phyloP scores from a whole-genome alignment of 2,329 filamentous ascomycete species.

The Pseudogymnoascus sp. region DNA sequence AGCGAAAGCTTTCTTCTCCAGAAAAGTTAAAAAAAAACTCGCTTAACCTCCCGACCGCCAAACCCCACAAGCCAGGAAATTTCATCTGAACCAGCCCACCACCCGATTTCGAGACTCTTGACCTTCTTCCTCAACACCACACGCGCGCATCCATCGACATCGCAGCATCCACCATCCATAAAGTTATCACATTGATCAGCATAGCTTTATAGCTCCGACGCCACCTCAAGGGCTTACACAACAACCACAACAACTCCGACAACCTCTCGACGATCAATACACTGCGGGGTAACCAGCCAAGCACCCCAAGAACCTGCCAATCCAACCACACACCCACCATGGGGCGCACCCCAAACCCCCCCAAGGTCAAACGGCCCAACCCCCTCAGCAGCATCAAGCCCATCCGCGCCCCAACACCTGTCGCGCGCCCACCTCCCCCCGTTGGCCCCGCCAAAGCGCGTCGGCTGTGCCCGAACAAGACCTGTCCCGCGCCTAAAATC shows the following conservation, averaged over 20 bases:
- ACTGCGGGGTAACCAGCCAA: neutral
- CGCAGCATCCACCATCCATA: neutral
- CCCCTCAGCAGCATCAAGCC: slow-evolving; percentile 16
- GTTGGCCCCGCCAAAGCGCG: slow-evolving; percentile 10
- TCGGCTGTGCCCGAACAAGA: slow-evolving; percentile 45
- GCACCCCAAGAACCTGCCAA: neutral
- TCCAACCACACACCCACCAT: neutral
- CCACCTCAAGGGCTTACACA: neutral
- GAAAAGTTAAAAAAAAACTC: neutral
- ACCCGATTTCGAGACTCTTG: neutral
- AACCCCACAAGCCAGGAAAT: slow-evolving; percentile 5
- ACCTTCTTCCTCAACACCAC: neutral
- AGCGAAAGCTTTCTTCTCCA: neutral
- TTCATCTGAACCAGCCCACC: slow-evolving; percentile 7
- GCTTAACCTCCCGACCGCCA: slow-evolving; percentile 3
- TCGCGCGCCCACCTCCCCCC: slow-evolving; percentile 16
- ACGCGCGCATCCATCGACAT: neutral
- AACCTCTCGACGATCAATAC: neutral
- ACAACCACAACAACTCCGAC: neutral
- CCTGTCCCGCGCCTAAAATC: slow-evolving; percentile 52
- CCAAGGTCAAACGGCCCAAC: slow-evolving; percentile 15
- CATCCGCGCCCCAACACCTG: slow-evolving; percentile 17
- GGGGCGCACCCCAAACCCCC: slow-evolving; percentile 8
- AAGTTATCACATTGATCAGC: slow-evolving; percentile 6
- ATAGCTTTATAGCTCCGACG: neutral